phyloP scores from a whole-genome alignment of 352 stramenopile genomes.

The Pythium coloratum region DNA sequence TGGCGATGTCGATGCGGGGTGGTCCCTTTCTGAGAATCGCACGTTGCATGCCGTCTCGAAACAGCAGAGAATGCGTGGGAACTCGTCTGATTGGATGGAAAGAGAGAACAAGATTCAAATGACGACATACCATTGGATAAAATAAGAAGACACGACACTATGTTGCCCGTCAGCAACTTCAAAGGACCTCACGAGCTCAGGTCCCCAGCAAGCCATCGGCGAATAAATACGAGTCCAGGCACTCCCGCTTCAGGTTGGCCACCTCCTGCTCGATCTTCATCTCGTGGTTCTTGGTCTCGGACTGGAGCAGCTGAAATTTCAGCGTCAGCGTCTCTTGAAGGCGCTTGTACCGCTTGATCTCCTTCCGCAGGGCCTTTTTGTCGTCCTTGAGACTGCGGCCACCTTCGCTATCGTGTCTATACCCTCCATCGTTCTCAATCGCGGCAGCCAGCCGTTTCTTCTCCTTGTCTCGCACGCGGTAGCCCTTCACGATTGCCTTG shows the following conservation, averaged over 20 bases:
- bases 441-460: slow-evolving; percentile 34
- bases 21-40: slow-evolving; percentile 5
- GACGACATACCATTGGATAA: slow-evolving; percentile 1
- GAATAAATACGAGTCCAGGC: slow-evolving; percentile 70
- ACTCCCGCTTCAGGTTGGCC: slow-evolving; percentile 57
- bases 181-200: neutral
- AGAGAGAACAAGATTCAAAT: slow-evolving; percentile 9
- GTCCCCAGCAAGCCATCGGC: slow-evolving; percentile 24
- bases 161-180: slow-evolving; percentile 7
- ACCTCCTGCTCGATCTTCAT: slow-evolving; percentile 57
- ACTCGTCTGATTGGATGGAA: slow-evolving; percentile 38
- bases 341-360: slow-evolving; percentile 40
- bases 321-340: slow-evolving; percentile 52
- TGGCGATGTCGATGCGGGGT: neutral
- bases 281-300: slow-evolving; percentile 51
- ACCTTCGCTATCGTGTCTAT: neutral
- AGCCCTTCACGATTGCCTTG: slow-evolving; percentile 39
- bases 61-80: slow-evolving; percentile 35
- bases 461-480: slow-evolving; percentile 37
- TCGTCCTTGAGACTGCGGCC: slow-evolving; percentile 12
- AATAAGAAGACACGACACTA: slow-evolving; percentile 1
- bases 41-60: slow-evolving; percentile 2
- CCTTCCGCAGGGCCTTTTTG: slow-evolving; percentile 33
- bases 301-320: slow-evolving; percentile 61
- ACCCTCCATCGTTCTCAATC: slow-evolving; percentile 3